Conservation (phyloP, 139 green algal species). For the Deuterostichococcus epilithicus region DNA sequence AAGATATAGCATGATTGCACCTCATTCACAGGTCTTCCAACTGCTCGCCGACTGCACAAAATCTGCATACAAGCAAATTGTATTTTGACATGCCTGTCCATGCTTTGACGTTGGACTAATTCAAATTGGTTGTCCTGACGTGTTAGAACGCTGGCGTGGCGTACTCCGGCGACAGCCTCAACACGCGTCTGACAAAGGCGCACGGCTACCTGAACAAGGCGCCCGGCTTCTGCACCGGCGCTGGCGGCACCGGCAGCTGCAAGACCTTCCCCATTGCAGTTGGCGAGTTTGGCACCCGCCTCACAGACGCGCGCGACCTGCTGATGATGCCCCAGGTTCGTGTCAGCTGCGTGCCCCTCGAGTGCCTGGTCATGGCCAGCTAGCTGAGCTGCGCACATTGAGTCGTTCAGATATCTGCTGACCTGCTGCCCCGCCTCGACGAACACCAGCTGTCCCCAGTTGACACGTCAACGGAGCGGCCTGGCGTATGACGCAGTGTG, state of each 20-base stretch:
- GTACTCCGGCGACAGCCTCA: conserved; percentile 13
- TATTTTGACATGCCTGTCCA: too few relatives aligned
- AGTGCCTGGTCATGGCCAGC: background rate
- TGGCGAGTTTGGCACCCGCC: conserved; percentile 37
- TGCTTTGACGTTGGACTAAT: too few relatives aligned
- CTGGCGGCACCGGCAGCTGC: conserved; percentile 11
- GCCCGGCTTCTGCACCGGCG: conserved; percentile 8
- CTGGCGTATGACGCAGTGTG: background rate
- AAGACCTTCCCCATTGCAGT: conserved; percentile 35
- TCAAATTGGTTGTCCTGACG: too few relatives aligned
- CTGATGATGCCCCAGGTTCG: conserved; percentile 28
- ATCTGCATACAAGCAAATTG: too few relatives aligned
- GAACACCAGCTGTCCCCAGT: background rate
- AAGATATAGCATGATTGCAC: too few relatives aligned
- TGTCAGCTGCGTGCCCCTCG: background rate
- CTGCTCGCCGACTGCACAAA: too few relatives aligned
- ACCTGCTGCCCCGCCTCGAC: background rate
- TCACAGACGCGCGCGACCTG: conserved; percentile 20
- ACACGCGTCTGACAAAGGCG: conserved; percentile 13
- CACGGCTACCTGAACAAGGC: conserved; percentile 32
- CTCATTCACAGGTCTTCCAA: too few relatives aligned
- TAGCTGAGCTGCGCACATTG: background rate
- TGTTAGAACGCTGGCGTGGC: background rate
- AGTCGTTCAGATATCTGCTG: background rate
- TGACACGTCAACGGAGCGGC: background rate